Base-by-base conservation (phyloP, 352 stramenopile species). In the Phytophthora tentaculata region DNA sequence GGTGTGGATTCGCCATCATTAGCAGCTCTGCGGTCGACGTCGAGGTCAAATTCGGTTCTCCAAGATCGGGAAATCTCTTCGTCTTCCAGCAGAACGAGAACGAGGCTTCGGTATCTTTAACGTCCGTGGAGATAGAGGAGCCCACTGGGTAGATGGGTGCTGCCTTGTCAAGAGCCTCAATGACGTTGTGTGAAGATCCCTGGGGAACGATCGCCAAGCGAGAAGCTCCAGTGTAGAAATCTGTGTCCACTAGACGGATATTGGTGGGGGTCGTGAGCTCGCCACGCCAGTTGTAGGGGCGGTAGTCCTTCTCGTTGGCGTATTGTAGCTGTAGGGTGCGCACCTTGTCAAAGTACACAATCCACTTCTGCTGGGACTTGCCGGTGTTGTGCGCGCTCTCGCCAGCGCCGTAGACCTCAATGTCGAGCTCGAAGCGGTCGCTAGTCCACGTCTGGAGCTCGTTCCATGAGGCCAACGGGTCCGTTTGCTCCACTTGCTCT, bases 1-100 rank as follows among this genome's bases (percentile, higher is more conserved):
- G 88, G 64, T 96, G 88, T 39, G 85, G 81, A 41, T 92, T 76
- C 7, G 85, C 86, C 44, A 96, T 63, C 85, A 94, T 90, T 13
- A 94, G 67, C 50, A 96, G 52, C 28, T 73, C 60, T 45, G 63
- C 61, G 4, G 37, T 74, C 41, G 64, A 57, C 13, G 58, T 66
- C 5, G 67, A 56, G 2, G 68, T 64, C 23, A 57, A 17, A 10
- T 58, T 67, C 12, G 64, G 62, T 26, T 74, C 71, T 28, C 61
- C 66, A n/a, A 67, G 65, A 37, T 72, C 66, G 23, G 47, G 32
- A 22, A 92, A 74, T 20, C 61, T 54, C 69, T 86, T 86, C 2
- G 73, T 88, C 47, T 80, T 69, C 88, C 83, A 94, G 59, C 73
- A 79, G 45, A 91, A 86, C 17, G 79, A 81, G 19, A 90, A 77